Evolutionary conservation across 2,329 filamentous ascomycete species (phyloP).

Genomic region (Pyricularia grisea): DNA sequence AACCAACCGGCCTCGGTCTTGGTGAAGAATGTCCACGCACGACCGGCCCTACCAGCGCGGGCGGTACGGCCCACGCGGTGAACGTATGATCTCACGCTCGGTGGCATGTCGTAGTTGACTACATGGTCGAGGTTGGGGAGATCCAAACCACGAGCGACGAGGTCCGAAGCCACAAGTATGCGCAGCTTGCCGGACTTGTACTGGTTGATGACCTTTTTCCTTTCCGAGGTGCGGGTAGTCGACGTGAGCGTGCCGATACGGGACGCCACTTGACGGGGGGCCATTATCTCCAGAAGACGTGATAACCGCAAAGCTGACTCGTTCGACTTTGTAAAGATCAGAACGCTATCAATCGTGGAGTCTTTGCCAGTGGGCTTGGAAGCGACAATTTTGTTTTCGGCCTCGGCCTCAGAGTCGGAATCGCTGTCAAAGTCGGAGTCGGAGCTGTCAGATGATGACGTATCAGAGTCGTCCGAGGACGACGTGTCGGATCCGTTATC

Average conservation of each 20-base stretch:
- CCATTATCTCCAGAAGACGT: conserved; percentile 62
- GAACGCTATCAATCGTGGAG: conserved; percentile 28
- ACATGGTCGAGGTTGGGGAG: conserved; percentile 72
- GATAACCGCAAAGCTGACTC: conserved; percentile 81
- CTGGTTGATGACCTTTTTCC: conserved; percentile 56
- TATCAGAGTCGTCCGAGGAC: neutral
- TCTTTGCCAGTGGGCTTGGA: conserved; percentile 4
- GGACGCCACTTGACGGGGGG: conserved; percentile 42
- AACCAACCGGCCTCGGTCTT: conserved; percentile 87
- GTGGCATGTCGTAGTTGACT: conserved; percentile 87
- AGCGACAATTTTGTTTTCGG: conserved; percentile 15
- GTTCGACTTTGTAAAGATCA: conserved; percentile 88
- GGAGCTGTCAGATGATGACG: conserved; percentile 15
- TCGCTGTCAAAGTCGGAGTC: conserved; percentile 23
- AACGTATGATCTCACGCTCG: conserved; percentile 72
- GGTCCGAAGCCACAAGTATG: conserved; percentile 82
- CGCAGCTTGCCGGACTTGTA: conserved; percentile 55
- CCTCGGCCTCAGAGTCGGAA: conserved; percentile 21
- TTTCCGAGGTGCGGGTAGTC: conserved; percentile 62
- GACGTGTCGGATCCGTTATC: conserved; percentile 17
- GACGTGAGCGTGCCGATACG: conserved; percentile 66
- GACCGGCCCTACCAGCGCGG: conserved; percentile 64
- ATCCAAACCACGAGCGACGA: conserved; percentile 87
- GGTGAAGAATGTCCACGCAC: conserved; percentile 79
- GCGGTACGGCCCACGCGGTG: conserved; percentile 90